Conservation (phyloP, 305 asterid species). For the Ajuga reptans region DNA sequence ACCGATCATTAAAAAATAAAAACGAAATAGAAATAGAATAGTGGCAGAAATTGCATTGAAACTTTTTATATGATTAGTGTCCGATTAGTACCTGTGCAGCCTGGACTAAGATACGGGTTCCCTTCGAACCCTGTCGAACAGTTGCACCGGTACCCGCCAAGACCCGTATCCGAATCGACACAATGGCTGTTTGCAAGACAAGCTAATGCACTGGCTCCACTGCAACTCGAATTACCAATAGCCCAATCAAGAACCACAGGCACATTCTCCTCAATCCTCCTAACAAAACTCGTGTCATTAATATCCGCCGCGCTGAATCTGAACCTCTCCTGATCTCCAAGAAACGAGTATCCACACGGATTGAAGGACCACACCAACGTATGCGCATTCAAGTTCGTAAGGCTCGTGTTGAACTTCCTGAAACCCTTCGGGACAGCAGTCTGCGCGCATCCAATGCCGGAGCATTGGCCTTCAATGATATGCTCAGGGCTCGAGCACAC, state of each 20-base stretch:
- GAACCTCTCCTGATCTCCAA: conserved; percentile 40
- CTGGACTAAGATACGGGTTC: conserved; percentile 43
- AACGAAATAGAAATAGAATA: no score
- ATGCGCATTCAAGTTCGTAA: conserved; percentile 8
- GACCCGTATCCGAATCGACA: conserved; percentile 31
- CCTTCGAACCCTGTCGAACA: conserved; percentile 42
- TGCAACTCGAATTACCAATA: conserved; percentile 34
- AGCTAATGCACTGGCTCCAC: conserved; percentile 24
- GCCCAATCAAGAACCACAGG: conserved; percentile 51
- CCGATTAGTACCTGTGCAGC: conserved; percentile 62
- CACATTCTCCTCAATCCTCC: conserved; percentile 22
- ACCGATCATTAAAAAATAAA: no score
- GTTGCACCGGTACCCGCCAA: conserved; percentile 43
- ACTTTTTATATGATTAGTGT: no score
- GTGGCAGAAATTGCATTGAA: no score
- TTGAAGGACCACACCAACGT: conserved; percentile 16
- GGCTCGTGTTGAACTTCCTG: background rate
- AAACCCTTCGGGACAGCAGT: conserved; percentile 46
- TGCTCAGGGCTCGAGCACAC: conserved; percentile 24
- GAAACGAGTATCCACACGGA: conserved; percentile 53
- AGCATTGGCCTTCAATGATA: conserved; percentile 35
- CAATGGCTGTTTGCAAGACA: conserved; percentile 35
- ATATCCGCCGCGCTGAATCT: conserved; percentile 26
- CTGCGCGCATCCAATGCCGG: conserved; percentile 61
- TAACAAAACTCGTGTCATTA: conserved; percentile 20